A percentile compares a stretch with the other conserved stretches of the same genome.
Conservation (phyloP, 768 basidiomycete genomes). For the Pisolithus microcarpus region DNA sequence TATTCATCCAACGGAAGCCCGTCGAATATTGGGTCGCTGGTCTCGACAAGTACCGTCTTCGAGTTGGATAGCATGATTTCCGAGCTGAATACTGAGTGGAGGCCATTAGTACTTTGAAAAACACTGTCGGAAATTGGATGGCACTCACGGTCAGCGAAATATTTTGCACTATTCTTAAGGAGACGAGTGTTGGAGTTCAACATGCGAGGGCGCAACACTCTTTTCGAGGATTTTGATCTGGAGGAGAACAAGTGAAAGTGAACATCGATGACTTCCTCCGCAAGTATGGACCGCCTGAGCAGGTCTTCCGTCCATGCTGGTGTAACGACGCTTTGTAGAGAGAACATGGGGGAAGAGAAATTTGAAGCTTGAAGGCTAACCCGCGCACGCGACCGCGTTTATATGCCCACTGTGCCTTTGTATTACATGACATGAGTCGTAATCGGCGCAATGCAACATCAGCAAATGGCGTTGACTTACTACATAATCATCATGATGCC, state of each 20-base stretch:
- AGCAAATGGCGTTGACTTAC: too few relatives aligned
- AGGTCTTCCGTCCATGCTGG: conserved; percentile 10
- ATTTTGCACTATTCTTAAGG: conserved; percentile 21
- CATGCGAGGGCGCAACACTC: conserved; percentile 12
- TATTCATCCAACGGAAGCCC: conserved; percentile 15
- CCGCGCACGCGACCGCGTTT: too few relatives aligned
- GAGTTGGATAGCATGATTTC: conserved; percentile 7
- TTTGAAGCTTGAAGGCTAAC: too few relatives aligned
- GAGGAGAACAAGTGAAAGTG: conserved; percentile 26
- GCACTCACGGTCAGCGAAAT: conserved; percentile 21
- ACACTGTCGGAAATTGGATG: not conserved
- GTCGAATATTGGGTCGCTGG: conserved; percentile 6
- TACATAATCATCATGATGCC: too few relatives aligned
- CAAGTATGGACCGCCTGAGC: conserved; percentile 20
- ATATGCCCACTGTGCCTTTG: too few relatives aligned
- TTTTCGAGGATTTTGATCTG: conserved; percentile 9
- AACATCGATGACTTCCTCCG: conserved; percentile 23
- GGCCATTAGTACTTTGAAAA: not conserved
- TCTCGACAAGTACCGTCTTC: conserved; percentile 11
- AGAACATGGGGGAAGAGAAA: too few relatives aligned
- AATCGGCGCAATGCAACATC: too few relatives aligned
- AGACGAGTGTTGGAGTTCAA: conserved; percentile 24
- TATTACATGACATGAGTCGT: too few relatives aligned
- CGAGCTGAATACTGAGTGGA: conserved; percentile 10
- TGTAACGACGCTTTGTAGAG: not conserved